Conservation (phyloP, 768 basidiomycete genomes). For the Russula lepida region DNA sequence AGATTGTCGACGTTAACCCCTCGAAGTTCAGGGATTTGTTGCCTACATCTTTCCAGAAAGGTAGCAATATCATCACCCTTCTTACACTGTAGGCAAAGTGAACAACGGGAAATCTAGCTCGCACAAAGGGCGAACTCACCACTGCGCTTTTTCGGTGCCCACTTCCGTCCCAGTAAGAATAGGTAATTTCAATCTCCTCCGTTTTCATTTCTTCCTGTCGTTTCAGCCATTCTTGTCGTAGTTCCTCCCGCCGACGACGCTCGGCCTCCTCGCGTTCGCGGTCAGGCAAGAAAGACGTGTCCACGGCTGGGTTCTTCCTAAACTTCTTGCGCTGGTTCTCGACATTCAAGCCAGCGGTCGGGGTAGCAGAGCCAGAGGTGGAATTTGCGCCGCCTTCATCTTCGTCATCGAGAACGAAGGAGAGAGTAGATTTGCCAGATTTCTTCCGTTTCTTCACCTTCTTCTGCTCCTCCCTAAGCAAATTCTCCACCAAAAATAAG, state of each 20-base stretch:
- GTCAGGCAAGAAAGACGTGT: slow-evolving; percentile 97
- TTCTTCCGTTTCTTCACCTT: slow-evolving; percentile 93
- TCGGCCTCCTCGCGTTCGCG: slow-evolving; percentile 95
- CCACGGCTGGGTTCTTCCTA: slow-evolving; percentile 92
- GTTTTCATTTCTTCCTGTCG: slow-evolving; percentile 59
- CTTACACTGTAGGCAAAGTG: slow-evolving; percentile 65
- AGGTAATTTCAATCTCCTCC: slow-evolving; percentile 82
- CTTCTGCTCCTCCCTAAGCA: slow-evolving; percentile 81
- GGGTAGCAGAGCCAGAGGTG: slow-evolving; percentile 28
- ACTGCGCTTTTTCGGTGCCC: slow-evolving; percentile 89
- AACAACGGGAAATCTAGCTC: slow-evolving; percentile 13
- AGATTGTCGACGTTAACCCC: slow-evolving; percentile 90
- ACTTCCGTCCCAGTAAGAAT: slow-evolving; percentile 98
- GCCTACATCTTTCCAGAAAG: slow-evolving; percentile 89
- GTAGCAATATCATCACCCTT: slow-evolving; percentile 85
- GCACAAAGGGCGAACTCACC: slow-evolving; percentile 41
- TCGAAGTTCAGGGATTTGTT: slow-evolving; percentile 87
- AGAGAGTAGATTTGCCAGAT: slow-evolving; percentile 76
- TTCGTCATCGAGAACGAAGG: slow-evolving; percentile 86
- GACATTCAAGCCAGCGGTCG: slow-evolving; percentile 29
- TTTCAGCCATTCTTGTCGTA: slow-evolving; percentile 83
- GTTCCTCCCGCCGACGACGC: slow-evolving; percentile 76
- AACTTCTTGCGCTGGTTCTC: slow-evolving; percentile 68
- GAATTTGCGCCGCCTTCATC: slow-evolving; percentile 43
- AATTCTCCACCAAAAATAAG: slow-evolving; percentile 74